Conservation (phyloP, 768 basidiomycete species). For the Trametes villosa region DNA sequence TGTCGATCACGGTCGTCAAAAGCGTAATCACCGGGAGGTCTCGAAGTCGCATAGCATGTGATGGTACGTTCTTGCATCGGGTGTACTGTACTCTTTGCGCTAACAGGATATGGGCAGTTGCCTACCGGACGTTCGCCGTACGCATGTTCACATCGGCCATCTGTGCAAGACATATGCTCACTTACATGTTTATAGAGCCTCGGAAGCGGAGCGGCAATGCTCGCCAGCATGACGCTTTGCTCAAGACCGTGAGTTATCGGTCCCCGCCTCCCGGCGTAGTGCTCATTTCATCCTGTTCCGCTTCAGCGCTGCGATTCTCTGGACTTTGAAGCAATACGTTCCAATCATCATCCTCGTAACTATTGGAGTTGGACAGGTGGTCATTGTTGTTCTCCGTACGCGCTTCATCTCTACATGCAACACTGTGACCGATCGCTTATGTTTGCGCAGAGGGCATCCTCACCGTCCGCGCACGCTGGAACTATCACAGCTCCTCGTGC, state of each 20-base stretch:
- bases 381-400: slow-evolving; percentile 6
- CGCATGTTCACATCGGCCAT: neutral
- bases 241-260: neutral
- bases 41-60: neutral
- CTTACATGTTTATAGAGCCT: neutral
- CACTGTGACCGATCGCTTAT: neutral
- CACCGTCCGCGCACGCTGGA: slow-evolving; percentile 7
- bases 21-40: slow-evolving; percentile 1
- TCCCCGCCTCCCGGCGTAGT: neutral
- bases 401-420: no score
- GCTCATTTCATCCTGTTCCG: neutral
- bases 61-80: neutral
- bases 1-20: no score
- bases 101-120: neutral
- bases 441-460: neutral
- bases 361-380: neutral
- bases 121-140: slow-evolving; percentile 8
- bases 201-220: slow-evolving; percentile 1
- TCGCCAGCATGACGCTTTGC: slow-evolving; percentile 8
- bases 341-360: neutral
- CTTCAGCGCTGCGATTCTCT: slow-evolving; percentile 1
- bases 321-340: neutral
- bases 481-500: neutral
- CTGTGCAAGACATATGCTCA: neutral
- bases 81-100: neutral